These are phyloP conservation scores for Mycena olivaceomarginata DNA, from an alignment of 768 basidiomycete species.

Conservation along the genomic window DNA sequence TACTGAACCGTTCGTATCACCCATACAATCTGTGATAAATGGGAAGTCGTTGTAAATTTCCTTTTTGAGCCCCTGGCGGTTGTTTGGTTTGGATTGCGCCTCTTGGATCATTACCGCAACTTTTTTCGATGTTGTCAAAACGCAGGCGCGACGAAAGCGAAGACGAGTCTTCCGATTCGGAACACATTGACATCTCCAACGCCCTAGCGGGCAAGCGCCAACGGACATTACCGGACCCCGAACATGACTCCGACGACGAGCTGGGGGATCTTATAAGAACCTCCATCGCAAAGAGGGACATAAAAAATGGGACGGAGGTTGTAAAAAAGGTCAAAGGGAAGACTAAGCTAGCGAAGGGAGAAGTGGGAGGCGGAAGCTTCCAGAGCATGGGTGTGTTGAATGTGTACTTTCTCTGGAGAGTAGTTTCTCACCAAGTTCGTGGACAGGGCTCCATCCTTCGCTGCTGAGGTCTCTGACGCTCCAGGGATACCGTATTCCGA, in stretches of 20 bases:
- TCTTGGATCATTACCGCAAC: background rate
- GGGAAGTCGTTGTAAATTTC: background rate
- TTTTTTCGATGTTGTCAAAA: constrained; percentile 38
- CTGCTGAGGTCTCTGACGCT: constrained; percentile 90
- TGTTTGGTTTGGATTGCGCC: constrained; percentile 8
- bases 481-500: constrained; percentile 96
- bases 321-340: constrained; percentile 88
- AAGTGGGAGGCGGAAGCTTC: constrained; percentile 95
- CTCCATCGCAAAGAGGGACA: constrained; percentile 82
- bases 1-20: too few relatives aligned
- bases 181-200: constrained; percentile 79
- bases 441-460: constrained; percentile 86
- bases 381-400: constrained; percentile 90
- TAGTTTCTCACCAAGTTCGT: constrained; percentile 16
- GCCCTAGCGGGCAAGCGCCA: constrained; percentile 71
- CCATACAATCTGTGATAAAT: too few relatives aligned
- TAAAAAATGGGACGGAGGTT: constrained; percentile 84
- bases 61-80: constrained; percentile 11
- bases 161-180: constrained; percentile 50
- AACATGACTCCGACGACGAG: constrained; percentile 60
- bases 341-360: constrained; percentile 80
- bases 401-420: constrained; percentile 21
- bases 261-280: constrained; percentile 79
- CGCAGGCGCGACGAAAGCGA: constrained; percentile 39
- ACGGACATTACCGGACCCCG: constrained; percentile 46